Conservation (phyloP, 805 yeast genomes). For the Crinitomyces ghanaensis region DNA sequence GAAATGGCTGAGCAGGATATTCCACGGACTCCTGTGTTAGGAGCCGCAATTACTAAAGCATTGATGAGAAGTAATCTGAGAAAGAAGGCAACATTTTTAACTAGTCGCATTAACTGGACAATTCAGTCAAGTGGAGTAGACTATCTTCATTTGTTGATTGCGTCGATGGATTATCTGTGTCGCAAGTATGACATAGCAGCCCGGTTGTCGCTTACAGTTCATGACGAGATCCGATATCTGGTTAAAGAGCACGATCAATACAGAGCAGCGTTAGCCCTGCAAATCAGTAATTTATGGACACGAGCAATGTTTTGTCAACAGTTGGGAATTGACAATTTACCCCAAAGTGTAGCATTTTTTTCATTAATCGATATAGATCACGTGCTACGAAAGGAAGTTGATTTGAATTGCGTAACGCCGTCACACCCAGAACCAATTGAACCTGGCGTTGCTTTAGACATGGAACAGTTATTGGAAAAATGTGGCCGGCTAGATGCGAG, state of each 20-base stretch:
- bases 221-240: slow-evolving; percentile 84
- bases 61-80: slow-evolving; percentile 54
- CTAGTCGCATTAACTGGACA: slow-evolving; percentile 94
- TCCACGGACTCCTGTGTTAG: slow-evolving; percentile 85
- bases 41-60: slow-evolving; percentile 88
- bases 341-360: slow-evolving; percentile 92
- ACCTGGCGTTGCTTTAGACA: slow-evolving; percentile 69
- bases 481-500: slow-evolving; percentile 18
- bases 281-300: slow-evolving; percentile 89
- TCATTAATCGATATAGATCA: slow-evolving; percentile 87
- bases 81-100: slow-evolving; percentile 49
- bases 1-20: slow-evolving; percentile 67
- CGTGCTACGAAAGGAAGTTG: slow-evolving; percentile 86
- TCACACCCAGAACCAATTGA: slow-evolving; percentile 62
- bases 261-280: slow-evolving; percentile 70
- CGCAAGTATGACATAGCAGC: slow-evolving; percentile 58
- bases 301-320: slow-evolving; percentile 92
- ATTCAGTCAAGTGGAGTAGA: slow-evolving; percentile 98
- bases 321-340: slow-evolving; percentile 77
- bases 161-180: slow-evolving; percentile 77
- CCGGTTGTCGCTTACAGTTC: slow-evolving; percentile 76
- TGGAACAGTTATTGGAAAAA: slow-evolving; percentile 34
- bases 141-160: slow-evolving; percentile 71
- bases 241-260: slow-evolving; percentile 64
- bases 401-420: slow-evolving; percentile 82